Evolutionary conservation across 371 early-diverging fungal species (phyloP).

Genomic region (Syncephalastrum sp.): DNA sequence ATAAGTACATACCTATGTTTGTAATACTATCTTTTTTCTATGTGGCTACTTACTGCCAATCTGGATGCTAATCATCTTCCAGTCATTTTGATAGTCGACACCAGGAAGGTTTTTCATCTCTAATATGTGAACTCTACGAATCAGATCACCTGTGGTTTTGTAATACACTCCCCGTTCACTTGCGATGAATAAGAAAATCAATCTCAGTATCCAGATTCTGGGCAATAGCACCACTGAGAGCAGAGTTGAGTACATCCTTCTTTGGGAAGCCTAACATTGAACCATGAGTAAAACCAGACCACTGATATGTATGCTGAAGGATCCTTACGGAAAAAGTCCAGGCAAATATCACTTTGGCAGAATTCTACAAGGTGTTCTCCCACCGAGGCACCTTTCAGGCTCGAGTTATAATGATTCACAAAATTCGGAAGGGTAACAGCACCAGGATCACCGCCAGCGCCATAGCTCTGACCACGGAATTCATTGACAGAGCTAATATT

Average conservation of each 20-base stretch:
- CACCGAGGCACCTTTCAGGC: constrained; percentile 31
- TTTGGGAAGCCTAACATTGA: constrained; percentile 12
- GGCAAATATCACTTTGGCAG: constrained; percentile 14
- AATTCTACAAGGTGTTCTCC: constrained; percentile 33
- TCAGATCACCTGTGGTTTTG: neutral
- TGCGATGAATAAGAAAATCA: constrained; percentile 27
- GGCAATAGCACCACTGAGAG: constrained; percentile 39
- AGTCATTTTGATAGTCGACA: constrained; percentile 30
- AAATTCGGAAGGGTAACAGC: constrained; percentile 43
- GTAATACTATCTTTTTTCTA: constrained; percentile 15
- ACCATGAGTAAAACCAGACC: neutral
- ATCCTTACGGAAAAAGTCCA: constrained; percentile 2
- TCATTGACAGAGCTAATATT: constrained; percentile 24
- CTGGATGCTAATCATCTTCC: constrained; percentile 47
- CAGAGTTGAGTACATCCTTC: constrained; percentile 34
- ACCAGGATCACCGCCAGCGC: constrained; percentile 40
- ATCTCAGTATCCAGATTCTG: constrained; percentile 34
- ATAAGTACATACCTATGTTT: constrained; percentile 10
- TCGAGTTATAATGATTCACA: constrained; percentile 35
- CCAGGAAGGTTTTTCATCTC: constrained; percentile 18
- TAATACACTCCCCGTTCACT: neutral
- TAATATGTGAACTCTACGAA: neutral
- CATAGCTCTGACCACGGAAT: constrained; percentile 45
- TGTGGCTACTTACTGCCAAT: constrained; percentile 42
- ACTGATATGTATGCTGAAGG: neutral